Percentiles rank a stretch among this genome's conserved stretches.
Conservation (phyloP, 805 yeast genomes). For the Ogataea siamensis region DNA sequence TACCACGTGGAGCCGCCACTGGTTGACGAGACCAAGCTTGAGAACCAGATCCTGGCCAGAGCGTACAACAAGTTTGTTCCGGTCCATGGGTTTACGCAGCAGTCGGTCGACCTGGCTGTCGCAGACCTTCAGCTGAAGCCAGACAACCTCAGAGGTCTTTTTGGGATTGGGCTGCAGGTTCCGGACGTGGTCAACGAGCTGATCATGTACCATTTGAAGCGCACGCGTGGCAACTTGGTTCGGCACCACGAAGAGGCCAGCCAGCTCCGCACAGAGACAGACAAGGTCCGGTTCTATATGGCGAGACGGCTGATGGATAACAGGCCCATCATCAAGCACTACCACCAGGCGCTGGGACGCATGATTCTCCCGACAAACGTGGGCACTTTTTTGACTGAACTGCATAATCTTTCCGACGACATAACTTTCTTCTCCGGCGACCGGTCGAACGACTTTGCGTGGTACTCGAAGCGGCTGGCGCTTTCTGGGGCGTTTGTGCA, state of each 20-base stretch:
- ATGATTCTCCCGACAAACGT: slow-evolving; percentile 66
- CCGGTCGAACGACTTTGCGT: slow-evolving; percentile 72
- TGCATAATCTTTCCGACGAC: slow-evolving; percentile 79
- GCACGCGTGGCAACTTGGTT: slow-evolving; percentile 39
- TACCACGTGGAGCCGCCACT: slow-evolving; percentile 39
- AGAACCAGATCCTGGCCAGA: slow-evolving; percentile 35
- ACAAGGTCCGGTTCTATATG: slow-evolving; percentile 32
- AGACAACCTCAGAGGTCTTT: slow-evolving; percentile 41
- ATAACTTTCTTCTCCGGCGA: slow-evolving; percentile 80
- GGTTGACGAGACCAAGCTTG: slow-evolving; percentile 33
- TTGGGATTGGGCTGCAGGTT: slow-evolving; percentile 33
- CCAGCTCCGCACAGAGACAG: slow-evolving; percentile 22
- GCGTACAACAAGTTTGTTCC: slow-evolving; percentile 41
- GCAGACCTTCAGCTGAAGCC: slow-evolving; percentile 38
- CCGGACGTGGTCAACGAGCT: slow-evolving; percentile 40
- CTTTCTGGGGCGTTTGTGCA: slow-evolving; percentile 69
- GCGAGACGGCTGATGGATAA: slow-evolving; percentile 52
- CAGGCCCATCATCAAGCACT: slow-evolving; percentile 41
- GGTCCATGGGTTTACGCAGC: slow-evolving; percentile 41
- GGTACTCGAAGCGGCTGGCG: slow-evolving; percentile 87
- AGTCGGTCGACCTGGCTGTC: slow-evolving; percentile 44
- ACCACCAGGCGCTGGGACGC: slow-evolving; percentile 54
- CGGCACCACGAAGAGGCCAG: slow-evolving; percentile 29
- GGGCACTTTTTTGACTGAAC: slow-evolving; percentile 56
- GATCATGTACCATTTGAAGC: slow-evolving; percentile 45